phyloP scores from a whole-genome alignment of 2,329 filamentous ascomycete genomes.

The Aspergillus sp. region DNA sequence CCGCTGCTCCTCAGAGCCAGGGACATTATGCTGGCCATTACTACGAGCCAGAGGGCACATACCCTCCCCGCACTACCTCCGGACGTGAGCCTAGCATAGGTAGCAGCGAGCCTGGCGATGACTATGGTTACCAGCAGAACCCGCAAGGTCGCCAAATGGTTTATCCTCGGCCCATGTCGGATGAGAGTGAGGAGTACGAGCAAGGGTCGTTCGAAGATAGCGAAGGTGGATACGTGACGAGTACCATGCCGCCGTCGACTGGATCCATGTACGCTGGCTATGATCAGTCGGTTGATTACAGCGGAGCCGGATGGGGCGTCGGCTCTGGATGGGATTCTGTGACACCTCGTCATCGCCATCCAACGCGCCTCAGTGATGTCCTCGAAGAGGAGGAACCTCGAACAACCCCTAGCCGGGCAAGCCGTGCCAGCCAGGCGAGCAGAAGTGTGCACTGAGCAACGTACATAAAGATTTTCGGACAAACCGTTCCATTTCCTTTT shows the following conservation, averaged over 20 bases:
- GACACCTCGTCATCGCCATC: slow-evolving; percentile 75
- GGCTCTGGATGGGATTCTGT: slow-evolving; percentile 73
- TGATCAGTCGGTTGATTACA: slow-evolving; percentile 59
- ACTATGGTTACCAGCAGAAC: slow-evolving; percentile 64
- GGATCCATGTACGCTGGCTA: slow-evolving; percentile 29
- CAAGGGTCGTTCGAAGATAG: slow-evolving; percentile 50
- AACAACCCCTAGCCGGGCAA: slow-evolving; percentile 67
- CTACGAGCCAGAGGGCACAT: slow-evolving; percentile 41
- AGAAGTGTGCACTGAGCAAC: slow-evolving; percentile 31
- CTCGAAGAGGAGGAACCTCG: slow-evolving; percentile 81
- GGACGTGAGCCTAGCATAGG: slow-evolving; percentile 47
- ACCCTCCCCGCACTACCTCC: slow-evolving; percentile 42
- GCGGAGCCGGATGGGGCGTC: slow-evolving; percentile 64
- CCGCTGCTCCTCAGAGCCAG: slow-evolving; percentile 32
- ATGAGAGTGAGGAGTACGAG: slow-evolving; percentile 57
- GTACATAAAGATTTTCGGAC: background rate
- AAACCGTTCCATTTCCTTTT: slow-evolving; percentile 1
- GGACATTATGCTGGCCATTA: slow-evolving; percentile 32
- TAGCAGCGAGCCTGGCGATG: slow-evolving; percentile 63
- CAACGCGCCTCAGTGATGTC: slow-evolving; percentile 84
- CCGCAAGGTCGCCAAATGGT: slow-evolving; percentile 61
- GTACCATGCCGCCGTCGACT: slow-evolving; percentile 24
- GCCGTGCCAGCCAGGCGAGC: slow-evolving; percentile 50
- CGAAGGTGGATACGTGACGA: slow-evolving; percentile 29
- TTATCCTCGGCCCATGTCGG: slow-evolving; percentile 50